A percentile compares a stretch with the other conserved stretches of the same genome.
These are phyloP conservation scores for Cryptosporidium baileyi DNA, from an alignment of 169 alveolate genomes.

Conservation along the genomic window DNA sequence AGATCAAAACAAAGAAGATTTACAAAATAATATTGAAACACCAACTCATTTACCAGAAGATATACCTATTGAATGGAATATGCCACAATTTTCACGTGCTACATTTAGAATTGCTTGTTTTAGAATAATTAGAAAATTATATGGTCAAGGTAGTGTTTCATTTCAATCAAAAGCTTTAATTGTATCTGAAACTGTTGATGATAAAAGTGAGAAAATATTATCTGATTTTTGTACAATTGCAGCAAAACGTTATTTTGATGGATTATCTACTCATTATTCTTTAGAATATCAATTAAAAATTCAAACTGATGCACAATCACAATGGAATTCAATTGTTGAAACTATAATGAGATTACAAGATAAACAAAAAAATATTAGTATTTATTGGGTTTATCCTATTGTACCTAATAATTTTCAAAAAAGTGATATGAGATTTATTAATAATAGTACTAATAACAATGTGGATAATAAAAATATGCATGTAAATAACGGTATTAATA, in stretches of 20 bases:
- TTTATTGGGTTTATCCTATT: slow-evolving; percentile 58
- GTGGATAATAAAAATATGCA: not conserved
- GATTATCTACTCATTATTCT: slow-evolving; percentile 8
- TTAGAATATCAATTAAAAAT: slow-evolving; percentile 13
- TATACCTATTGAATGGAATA: slow-evolving; percentile 64
- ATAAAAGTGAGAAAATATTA: slow-evolving; percentile 41
- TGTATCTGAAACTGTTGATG: not conserved
- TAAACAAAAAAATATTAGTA: not conserved
- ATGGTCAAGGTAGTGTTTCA: slow-evolving; percentile 41
- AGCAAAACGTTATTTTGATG: slow-evolving; percentile 48
- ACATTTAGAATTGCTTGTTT: slow-evolving; percentile 64
- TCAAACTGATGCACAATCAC: slow-evolving; percentile 52
- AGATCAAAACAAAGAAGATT: slow-evolving; percentile 60
- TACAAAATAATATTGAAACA: slow-evolving; percentile 48
- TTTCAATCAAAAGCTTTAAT: not conserved
- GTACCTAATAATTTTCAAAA: slow-evolving; percentile 21
- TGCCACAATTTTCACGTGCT: slow-evolving; percentile 64
- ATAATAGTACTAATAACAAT: too few relatives aligned
- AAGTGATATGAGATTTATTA: not conserved
- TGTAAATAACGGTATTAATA: not conserved
- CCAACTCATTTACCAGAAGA: slow-evolving; percentile 64
- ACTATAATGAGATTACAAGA: slow-evolving; percentile 17
- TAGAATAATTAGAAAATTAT: slow-evolving; percentile 39
- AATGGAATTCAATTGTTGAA: slow-evolving; percentile 58
- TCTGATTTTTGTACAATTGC: slow-evolving; percentile 33